Conservation (phyloP, 768 basidiomycete species). For the Ramaria sp. region DNA sequence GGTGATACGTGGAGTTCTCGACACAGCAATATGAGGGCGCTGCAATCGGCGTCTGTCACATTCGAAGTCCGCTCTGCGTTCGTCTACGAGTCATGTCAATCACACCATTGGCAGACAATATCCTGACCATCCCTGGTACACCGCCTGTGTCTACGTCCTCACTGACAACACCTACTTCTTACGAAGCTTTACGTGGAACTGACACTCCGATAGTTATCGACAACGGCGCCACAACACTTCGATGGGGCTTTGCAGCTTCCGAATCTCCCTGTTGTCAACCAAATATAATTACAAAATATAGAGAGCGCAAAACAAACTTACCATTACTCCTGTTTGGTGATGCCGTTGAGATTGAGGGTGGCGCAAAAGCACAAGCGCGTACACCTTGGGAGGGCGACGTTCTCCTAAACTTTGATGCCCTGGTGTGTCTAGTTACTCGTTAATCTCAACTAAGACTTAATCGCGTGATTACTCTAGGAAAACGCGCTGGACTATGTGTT, state of each 20-base stretch:
- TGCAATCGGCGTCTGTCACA: not conserved
- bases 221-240: conserved; percentile 74
- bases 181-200: conserved; percentile 37
- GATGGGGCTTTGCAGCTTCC: conserved; percentile 74
- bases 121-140: not conserved
- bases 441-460: not conserved
- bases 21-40: not conserved
- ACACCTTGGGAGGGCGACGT: conserved; percentile 94
- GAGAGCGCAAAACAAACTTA: conserved; percentile 77
- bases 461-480: conserved; percentile 43
- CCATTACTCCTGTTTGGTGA: conserved; percentile 83
- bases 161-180: conserved; percentile 27
- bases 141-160: not conserved
- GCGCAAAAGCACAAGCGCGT: conserved; percentile 64
- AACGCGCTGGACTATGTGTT: conserved; percentile 89
- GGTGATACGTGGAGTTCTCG: not conserved
- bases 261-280: conserved; percentile 44
- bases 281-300: conserved; percentile 78
- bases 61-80: not conserved
- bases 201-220: conserved; percentile 72
- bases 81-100: not conserved
- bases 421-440: conserved; percentile 48
- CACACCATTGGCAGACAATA: not conserved
- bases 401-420: conserved; percentile 79
- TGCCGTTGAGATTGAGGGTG: conserved; percentile 78